phyloP scores from a whole-genome alignment of 106 monocot genomes.

The Allium cepa region DNA sequence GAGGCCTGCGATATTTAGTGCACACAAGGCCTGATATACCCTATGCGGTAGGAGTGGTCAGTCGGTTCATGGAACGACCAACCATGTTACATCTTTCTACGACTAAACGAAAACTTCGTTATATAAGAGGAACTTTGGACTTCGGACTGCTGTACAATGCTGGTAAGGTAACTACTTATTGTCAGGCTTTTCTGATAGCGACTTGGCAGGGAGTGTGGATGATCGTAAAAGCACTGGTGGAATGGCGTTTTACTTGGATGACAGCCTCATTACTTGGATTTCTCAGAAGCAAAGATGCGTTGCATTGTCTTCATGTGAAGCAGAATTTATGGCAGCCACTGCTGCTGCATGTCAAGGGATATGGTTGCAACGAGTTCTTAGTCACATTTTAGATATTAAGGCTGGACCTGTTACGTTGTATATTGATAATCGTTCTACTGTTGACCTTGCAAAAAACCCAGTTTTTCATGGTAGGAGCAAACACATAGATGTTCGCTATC shows the following conservation, averaged over 20 bases:
- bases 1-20: constrained; percentile 8
- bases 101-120: constrained; percentile 1
- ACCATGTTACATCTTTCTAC: background rate
- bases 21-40: constrained; percentile 2
- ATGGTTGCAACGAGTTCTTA: background rate
- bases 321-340: background rate
- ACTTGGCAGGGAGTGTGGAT: constrained; percentile 4
- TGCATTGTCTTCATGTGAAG: background rate
- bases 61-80: constrained; percentile 7
- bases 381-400: background rate
- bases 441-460: background rate
- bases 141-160: background rate
- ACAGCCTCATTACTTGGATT: background rate
- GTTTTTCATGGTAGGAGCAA: background rate
- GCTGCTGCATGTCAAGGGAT: background rate
- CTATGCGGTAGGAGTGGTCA: constrained; percentile 7
- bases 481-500: background rate
- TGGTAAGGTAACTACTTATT: background rate
- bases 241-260: background rate
- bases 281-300: constrained; percentile 5
- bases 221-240: constrained; percentile 1
- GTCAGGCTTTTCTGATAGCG: background rate
- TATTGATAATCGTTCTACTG: background rate
- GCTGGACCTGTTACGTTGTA: background rate
- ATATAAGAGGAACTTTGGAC: constrained; percentile 3